Base-by-base conservation (phyloP, 2,329 filamentous ascomycete genomes). In the Didymella keratinophila region DNA sequence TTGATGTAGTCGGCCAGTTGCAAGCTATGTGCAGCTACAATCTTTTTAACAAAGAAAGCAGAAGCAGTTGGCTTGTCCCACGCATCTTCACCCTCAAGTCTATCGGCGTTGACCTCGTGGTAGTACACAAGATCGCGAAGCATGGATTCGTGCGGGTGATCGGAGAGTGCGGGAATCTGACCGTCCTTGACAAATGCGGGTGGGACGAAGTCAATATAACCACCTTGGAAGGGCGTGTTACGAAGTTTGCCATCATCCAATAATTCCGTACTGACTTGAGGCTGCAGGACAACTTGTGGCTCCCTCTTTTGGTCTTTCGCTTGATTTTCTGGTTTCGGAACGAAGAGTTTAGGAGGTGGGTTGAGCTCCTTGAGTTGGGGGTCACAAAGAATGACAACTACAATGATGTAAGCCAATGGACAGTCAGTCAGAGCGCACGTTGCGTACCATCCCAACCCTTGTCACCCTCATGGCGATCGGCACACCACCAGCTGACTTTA, bases 1-100 rank as follows among this genome's bases (percentile, higher is more conserved):
- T 75, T 75, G 58, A 75, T 75, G 49, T 75, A 75, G 53, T 74
- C 72, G 10, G 72, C 65, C 2, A 76, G 58, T 48, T 76, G 73
- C 1, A 75, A 61, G 28, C 70, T 70, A 45, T 75, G 70, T 8
- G 71, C 72, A 16, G 72, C 71, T 4, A 76, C 70, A 11, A 75
- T 73, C 52, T 76, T 75, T 52, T 74, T 72, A 7, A 73, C 41
- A 25, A 73, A 76, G 8, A 75, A 18, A 1, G 71, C 66, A 1
- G 72, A 71, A 6, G 58, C 56, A 3, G 48, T 39, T 1, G 72
- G 72, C 1, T 49, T n/a, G 2, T 51, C 34, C 73, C 73, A 75
- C 1, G 66, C 64, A 1, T 68, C 62, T 0, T 60, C 48, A 23
- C 55, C 27, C 1, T 58, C 10, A 2, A 75, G 52, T 1, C 67